A percentile compares a stretch with the other conserved stretches of the same genome.
These are phyloP conservation scores for Calycina marina DNA, from an alignment of 2,329 filamentous ascomycete genomes.

Conservation along the genomic window DNA sequence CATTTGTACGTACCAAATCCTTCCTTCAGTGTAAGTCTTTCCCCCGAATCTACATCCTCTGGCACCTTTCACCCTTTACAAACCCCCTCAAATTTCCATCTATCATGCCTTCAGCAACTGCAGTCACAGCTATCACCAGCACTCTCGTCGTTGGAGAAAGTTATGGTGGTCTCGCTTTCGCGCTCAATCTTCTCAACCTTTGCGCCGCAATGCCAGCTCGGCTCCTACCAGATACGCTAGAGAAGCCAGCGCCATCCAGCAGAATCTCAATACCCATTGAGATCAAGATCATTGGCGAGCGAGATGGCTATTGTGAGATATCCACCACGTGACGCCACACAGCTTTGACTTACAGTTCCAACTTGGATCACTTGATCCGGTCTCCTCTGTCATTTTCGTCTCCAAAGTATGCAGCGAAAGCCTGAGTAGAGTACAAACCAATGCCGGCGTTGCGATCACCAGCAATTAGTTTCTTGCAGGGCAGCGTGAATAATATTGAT, in stretches of 20 bases:
- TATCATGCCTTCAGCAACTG: too few species aligned
- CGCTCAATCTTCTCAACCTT: conserved; percentile 53
- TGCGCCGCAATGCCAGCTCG: conserved; percentile 33
- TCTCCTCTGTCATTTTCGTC: conserved; percentile 57
- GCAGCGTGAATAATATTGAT: conserved; percentile 46
- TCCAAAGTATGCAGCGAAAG: conserved; percentile 45
- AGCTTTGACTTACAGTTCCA: not conserved
- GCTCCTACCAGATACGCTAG: conserved; percentile 16
- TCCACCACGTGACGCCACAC: not conserved
- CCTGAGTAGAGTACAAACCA: conserved; percentile 56
- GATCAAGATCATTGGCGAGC: conserved; percentile 62
- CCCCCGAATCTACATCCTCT: too few species aligned
- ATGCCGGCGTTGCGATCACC: conserved; percentile 50
- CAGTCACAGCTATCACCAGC: too few species aligned
- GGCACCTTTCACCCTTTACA: too few species aligned
- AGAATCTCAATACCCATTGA: conserved; percentile 32
- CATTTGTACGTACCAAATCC: too few species aligned
- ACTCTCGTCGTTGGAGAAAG: conserved; percentile 57
- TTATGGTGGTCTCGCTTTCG: conserved; percentile 55
- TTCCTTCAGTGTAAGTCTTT: too few species aligned
- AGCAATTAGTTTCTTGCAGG: conserved; percentile 50
- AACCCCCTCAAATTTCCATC: too few species aligned
- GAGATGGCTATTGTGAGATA: conserved; percentile 67
- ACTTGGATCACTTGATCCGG: conserved; percentile 58
- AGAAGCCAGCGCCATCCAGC: conserved; percentile 24